phyloP scores from a whole-genome alignment of 202 grass and related monocot genomes.

The Panicum virgatum region DNA sequence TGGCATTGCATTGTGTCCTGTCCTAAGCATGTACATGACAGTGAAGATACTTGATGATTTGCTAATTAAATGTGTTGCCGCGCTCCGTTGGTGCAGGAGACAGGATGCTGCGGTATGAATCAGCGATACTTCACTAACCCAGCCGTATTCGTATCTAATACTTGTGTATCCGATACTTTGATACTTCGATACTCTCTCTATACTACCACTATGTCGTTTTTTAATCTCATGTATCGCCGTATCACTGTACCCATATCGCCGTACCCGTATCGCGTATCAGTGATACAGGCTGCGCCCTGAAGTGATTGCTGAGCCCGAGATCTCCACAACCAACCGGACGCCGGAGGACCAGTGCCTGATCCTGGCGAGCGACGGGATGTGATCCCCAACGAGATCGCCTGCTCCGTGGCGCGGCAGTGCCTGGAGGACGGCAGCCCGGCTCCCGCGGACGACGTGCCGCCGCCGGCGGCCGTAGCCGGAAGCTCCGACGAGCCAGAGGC shows the following conservation, averaged over 20 bases:
- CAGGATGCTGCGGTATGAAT: conserved; percentile 58
- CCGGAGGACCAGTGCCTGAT: conserved; percentile 65
- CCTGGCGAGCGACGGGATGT: conserved; percentile 74
- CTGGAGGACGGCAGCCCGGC: conserved; percentile 32
- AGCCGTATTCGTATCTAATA: too few species aligned
- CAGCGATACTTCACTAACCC: too few species aligned
- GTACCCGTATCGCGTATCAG: too few species aligned
- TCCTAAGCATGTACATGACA: background rate
- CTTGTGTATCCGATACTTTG: too few species aligned
- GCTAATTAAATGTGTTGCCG: background rate
- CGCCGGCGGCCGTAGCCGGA: conserved; percentile 6
- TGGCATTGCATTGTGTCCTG: too few species aligned
- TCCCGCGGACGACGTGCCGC: background rate
- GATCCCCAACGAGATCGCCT: conserved; percentile 54
- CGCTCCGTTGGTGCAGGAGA: conserved; percentile 56
- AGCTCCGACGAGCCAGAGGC: background rate
- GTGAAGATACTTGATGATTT: background rate
- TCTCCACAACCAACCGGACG: conserved; percentile 41
- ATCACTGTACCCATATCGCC: too few species aligned
- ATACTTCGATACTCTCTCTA: too few species aligned
- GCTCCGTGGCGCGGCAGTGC: conserved; percentile 54
- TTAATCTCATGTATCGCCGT: too few species aligned
- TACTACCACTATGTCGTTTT: too few species aligned
- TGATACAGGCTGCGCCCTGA: conserved; percentile 64
- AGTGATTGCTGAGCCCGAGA: conserved; percentile 74